phyloP scores from a whole-genome alignment of 2,329 filamentous ascomycete species.

The Coniochaeta sp. region DNA sequence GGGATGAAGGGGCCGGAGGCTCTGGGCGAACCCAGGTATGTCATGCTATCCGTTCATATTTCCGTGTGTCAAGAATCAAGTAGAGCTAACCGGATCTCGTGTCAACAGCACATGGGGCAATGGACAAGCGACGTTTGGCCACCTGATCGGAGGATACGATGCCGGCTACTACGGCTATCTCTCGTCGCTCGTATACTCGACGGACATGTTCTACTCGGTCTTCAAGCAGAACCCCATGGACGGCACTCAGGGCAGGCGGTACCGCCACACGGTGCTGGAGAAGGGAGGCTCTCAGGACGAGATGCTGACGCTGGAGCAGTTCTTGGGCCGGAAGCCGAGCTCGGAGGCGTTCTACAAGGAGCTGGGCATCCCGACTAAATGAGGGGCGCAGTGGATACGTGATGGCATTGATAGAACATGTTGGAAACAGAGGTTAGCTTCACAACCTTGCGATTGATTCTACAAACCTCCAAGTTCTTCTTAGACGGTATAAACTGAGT shows the following conservation, averaged over 20 bases:
- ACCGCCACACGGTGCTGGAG: constrained; percentile 72
- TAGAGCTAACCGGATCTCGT: background rate
- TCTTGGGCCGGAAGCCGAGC: constrained; percentile 68
- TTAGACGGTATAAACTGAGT: too few relatives aligned
- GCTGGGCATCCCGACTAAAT: constrained; percentile 41
- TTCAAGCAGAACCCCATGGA: constrained; percentile 78
- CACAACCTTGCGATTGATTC: too few relatives aligned
- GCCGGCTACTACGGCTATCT: constrained; percentile 76
- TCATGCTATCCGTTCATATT: constrained; percentile 8
- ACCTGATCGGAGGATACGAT: constrained; percentile 78
- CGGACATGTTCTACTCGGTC: constrained; percentile 78
- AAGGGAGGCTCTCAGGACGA: constrained; percentile 73
- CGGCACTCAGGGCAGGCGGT: constrained; percentile 62
- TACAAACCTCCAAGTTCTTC: too few relatives aligned
- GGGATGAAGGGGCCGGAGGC: constrained; percentile 69
- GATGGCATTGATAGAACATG: too few relatives aligned
- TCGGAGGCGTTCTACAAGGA: constrained; percentile 76
- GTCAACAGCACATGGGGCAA: constrained; percentile 58
- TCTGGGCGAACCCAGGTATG: constrained; percentile 46
- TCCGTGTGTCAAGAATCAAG: background rate
- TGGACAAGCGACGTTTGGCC: constrained; percentile 73
- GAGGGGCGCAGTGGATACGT: background rate
- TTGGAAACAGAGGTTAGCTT: too few relatives aligned
- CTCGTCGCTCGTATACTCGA: constrained; percentile 71
- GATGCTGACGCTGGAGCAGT: constrained; percentile 72